These are phyloP conservation scores for Leccinum pallidistipes DNA, from an alignment of 1,284 basidiomycete genomes.

Conservation along the genomic window DNA sequence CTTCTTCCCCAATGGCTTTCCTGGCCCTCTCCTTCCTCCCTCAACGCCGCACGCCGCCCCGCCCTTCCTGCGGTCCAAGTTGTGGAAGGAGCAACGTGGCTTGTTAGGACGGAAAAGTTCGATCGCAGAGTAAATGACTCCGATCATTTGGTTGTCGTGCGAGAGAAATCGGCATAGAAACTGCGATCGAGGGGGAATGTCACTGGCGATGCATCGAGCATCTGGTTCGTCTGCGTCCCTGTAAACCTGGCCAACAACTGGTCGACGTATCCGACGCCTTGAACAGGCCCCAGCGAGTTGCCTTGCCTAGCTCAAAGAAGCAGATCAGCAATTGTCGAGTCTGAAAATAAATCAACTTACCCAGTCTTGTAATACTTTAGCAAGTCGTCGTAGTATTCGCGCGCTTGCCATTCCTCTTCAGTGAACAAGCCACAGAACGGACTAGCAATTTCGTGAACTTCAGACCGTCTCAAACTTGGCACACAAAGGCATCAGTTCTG, in stretches of 20 bases:
- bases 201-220: slow-evolving; percentile 59
- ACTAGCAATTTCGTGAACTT: slow-evolving; percentile 39
- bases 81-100: too few species aligned
- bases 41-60: background rate
- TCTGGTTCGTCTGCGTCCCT: slow-evolving; percentile 77
- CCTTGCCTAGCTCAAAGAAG: slow-evolving; percentile 51
- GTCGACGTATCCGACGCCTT: slow-evolving; percentile 84
- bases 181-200: slow-evolving; percentile 69
- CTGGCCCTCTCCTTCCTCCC: background rate
- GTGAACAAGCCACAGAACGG: slow-evolving; percentile 74
- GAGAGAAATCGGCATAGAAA: too few species aligned
- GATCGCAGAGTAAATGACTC: too few species aligned
- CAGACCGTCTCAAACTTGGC: too few species aligned
- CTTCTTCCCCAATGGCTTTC: slow-evolving; percentile 17
- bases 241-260: slow-evolving; percentile 85
- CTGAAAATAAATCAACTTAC: slow-evolving; percentile 36
- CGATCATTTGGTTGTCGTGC: too few species aligned
- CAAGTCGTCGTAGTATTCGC: slow-evolving; percentile 73
- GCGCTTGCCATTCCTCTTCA: slow-evolving; percentile 55
- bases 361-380: slow-evolving; percentile 78
- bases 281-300: slow-evolving; percentile 63
- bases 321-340: background rate
- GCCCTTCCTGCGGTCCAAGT: too few species aligned
- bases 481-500: too few species aligned
- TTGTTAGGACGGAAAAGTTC: too few species aligned